Conservation (phyloP, 768 basidiomycete species). For the Boletus sensibilis region DNA sequence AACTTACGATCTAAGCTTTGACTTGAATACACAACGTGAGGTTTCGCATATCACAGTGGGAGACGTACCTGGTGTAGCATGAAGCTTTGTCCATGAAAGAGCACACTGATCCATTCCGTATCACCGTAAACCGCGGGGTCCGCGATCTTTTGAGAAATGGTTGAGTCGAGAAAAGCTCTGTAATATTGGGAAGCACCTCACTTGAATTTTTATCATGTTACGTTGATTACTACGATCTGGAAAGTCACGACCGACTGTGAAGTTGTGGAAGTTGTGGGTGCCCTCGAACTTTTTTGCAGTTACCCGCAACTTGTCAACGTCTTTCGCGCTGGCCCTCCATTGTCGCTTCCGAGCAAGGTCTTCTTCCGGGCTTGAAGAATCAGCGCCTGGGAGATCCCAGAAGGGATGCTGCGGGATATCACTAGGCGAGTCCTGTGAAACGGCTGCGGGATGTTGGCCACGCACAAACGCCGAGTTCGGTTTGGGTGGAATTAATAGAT, state of each 20-base stretch:
- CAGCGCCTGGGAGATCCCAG: constrained; percentile 48
- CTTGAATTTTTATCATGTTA: constrained; percentile 87
- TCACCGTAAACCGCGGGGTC: constrained; percentile 89
- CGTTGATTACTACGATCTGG: constrained; percentile 78
- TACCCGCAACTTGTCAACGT: constrained; percentile 55
- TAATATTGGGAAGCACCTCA: constrained; percentile 24
- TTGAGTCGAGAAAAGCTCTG: neutral
- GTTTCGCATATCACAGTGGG: constrained; percentile 1
- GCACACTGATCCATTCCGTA: constrained; percentile 92
- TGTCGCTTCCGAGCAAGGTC: constrained; percentile 65
- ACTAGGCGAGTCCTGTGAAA: constrained; percentile 8
- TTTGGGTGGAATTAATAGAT: constrained; percentile 87
- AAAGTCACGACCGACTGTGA: constrained; percentile 87
- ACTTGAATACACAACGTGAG: constrained; percentile 24
- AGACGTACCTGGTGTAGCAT: constrained; percentile 94
- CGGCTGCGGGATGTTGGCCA: constrained; percentile 37
- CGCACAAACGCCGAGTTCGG: constrained; percentile 64
- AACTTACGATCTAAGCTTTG: constrained; percentile 32
- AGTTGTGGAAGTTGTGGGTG: constrained; percentile 98
- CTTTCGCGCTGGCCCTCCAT: constrained; percentile 62
- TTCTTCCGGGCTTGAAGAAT: constrained; percentile 46
- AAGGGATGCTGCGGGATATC: constrained; percentile 49
- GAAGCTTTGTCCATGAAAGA: constrained; percentile 96
- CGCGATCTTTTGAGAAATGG: constrained; percentile 48
- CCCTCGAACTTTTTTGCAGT: constrained; percentile 70